Base-by-base conservation (phyloP, 768 basidiomycete species). In the Asterophora parasitica region DNA sequence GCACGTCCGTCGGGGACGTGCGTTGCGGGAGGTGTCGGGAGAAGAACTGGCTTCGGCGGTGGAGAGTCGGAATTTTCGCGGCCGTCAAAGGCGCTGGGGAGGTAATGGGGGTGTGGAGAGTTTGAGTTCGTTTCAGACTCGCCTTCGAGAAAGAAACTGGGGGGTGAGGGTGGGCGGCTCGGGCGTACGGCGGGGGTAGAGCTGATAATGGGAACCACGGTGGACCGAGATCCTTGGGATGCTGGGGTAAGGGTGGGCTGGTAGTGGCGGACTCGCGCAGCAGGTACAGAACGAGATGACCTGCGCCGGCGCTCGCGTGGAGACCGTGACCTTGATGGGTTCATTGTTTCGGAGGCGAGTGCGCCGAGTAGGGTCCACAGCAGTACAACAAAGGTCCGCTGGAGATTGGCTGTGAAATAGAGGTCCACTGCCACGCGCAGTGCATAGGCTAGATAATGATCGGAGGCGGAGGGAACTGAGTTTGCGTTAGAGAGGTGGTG, bases 391-490 rank as follows among this genome's bases (percentile, higher is more conserved):
- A 66, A 44, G 30, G 68, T 57, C 41, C 67, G 67, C 15, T 53
- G 52, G 17, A 57, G 19, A 51, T 66, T 65, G 42, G 63, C 61
- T 37, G 71, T 67, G 52, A 75, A 57, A 15, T 73, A 54, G 17
- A 74, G 56, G 55, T 78, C 76, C 32, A 75, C 58, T 33, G 66
- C 51, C 23, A 75, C 59, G 17, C 75, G 72, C 42, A 77, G 60
- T 26, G 66, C 69, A 45, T 68, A 74, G 32, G 73, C 68, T 16
- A 76, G 64, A 53, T 66, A 65, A 46, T 72, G 69, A 58, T 74
- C 70, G 20, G 70, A 37, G 42, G 62, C 57, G 30, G 61, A 60
- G 6, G 65, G 8, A 26, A n/a, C 58, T 36, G 55, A 53, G 17
- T 53, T 64, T 9, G 46, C 46, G 15, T 46, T 34, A 27, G 67